Evolutionary conservation across 768 basidiomycete species (phyloP), one percentile per base, ranked within the genome.

Genomic region (Sporobolomyces pararoseus): DNA sequence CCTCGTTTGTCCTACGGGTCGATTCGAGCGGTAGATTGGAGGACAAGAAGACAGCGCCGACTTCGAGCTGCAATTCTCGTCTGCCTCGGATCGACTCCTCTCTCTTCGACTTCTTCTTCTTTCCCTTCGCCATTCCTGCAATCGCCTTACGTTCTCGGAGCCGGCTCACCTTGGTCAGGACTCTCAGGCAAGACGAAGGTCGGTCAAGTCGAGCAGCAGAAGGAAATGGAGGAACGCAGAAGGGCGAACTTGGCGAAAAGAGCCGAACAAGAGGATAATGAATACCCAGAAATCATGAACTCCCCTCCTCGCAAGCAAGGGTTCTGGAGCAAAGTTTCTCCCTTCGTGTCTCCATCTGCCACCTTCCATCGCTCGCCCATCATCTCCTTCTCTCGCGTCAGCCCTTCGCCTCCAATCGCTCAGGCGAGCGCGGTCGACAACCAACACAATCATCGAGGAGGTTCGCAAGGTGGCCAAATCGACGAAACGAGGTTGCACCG

Each of bases 11-110:
- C 58, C 16, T 66, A 49, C 47, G 32, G 39, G 14, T 12, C 52
- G 14, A 2, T 27, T 4, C 39, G 34, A 2, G 4, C 37, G 25
- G 9, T 34, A 32, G 35, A 46, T 12, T 71, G 64, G 64, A 54
- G 65, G 29, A 39, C 46, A 2, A 42, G 70, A 12, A 32, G 70
- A 4, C 58, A 65, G 23, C 64, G 64, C 14, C 64, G 70, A 2
- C 23, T 71, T 29, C 59, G 70, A 21, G 54, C 57, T 9, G 70
- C 64, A 13, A 71, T 71, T 47, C 70, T 71, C 60, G 63, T 61
- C n/a, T 62, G 63, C 37, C 63, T 64, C 63, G 68, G 63, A 7
- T 49, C 63, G 34, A 70, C 62, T 10, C 68, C 68, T 4, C 57
- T 70, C 34, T 37, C 50, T 21, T 4, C 55, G 1, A n/a, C 50